Evolutionary conservation across 1,139 yeast genomes (phyloP), one percentile per base, ranked within the genome.

Genomic region (Zygosaccharomyces sapae): DNA sequence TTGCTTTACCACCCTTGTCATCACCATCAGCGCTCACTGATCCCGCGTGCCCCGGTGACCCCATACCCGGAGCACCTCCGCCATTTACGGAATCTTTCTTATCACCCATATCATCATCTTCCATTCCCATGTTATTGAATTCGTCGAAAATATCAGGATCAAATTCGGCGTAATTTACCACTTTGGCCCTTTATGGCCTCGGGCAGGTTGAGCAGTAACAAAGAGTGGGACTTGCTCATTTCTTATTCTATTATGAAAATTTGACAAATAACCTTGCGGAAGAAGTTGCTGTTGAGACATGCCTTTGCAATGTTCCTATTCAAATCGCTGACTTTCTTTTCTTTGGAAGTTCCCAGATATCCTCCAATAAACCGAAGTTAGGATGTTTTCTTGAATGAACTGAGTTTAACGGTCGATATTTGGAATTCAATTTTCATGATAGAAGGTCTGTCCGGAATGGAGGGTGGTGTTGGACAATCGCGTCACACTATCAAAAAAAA

Each of bases 151-250:
- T 78, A 51, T 86, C 95, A 52, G 77, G 79, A 58, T 86, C 95
- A 52, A 81, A 85, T 66, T 89, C 97, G 0, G 96, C 92, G 61
- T 89, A 90, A 64, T 86, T 88, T 45, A 88, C 80, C 43, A 81
- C 83, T 45, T 80, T 72, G 3, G 89, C 82, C 58, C 97, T 76
- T 88, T 88, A 33, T 89, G 85, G 35, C 85, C 76, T 54, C 96
- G 77, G 5, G 88, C 80, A 2, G 83, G 81, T 3, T 90, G 88
- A 4, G 86, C 83, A 3, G 88, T 77, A 42, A 84, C 75, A 52
- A 84, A 77, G 38, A 89, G 70, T 10, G 90, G 83, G 8, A 81
- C 81, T 56, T 81, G 83, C 45, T 79, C 84, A 51, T 81, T 76
- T 44, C 80, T 73, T 30, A 85, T 71, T 53, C 95, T 73, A 45